Conservation (phyloP, 2,329 filamentous ascomycete genomes). For the Sclerotinia borealis region DNA sequence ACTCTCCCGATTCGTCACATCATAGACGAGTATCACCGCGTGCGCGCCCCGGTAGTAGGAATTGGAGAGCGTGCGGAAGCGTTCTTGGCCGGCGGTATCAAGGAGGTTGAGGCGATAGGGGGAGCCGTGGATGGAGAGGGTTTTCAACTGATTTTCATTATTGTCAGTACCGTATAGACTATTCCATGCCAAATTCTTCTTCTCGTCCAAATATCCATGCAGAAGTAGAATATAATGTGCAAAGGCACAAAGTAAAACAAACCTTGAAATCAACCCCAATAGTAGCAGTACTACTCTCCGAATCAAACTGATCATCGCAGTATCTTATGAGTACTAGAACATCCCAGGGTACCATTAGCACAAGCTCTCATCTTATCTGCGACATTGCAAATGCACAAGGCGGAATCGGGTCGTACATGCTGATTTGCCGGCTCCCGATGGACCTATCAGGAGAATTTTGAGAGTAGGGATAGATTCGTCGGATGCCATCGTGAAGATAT, state of each 20-base stretch:
- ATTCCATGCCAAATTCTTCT: not conserved
- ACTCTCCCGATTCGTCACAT: slow-evolving; percentile 61
- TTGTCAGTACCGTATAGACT: too few species aligned
- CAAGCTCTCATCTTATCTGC: not conserved
- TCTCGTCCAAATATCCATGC: not conserved
- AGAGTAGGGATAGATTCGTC: slow-evolving; percentile 44
- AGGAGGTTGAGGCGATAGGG: slow-evolving; percentile 48
- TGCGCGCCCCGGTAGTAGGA: slow-evolving; percentile 95
- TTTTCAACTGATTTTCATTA: slow-evolving; percentile 48
- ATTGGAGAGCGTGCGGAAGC: slow-evolving; percentile 88
- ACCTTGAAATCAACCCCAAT: slow-evolving; percentile 55
- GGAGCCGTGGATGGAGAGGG: slow-evolving; percentile 45
- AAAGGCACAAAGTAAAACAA: not conserved
- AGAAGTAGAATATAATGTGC: too few species aligned
- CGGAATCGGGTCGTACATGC: slow-evolving; percentile 32
- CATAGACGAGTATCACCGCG: slow-evolving; percentile 92
- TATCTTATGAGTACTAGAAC: slow-evolving; percentile 46
- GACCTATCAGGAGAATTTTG: slow-evolving; percentile 50
- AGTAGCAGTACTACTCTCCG: slow-evolving; percentile 47
- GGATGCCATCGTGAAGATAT: slow-evolving; percentile 35
- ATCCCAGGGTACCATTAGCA: not conserved
- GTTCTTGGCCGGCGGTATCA: slow-evolving; percentile 93
- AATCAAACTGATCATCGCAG: slow-evolving; percentile 52
- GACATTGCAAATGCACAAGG: slow-evolving; percentile 10
- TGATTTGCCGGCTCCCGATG: slow-evolving; percentile 50